Evolutionary conservation across 2,329 filamentous ascomycete species (phyloP), one percentile per base, ranked within the genome.

Genomic region (Ceratocystis papillata): DNA sequence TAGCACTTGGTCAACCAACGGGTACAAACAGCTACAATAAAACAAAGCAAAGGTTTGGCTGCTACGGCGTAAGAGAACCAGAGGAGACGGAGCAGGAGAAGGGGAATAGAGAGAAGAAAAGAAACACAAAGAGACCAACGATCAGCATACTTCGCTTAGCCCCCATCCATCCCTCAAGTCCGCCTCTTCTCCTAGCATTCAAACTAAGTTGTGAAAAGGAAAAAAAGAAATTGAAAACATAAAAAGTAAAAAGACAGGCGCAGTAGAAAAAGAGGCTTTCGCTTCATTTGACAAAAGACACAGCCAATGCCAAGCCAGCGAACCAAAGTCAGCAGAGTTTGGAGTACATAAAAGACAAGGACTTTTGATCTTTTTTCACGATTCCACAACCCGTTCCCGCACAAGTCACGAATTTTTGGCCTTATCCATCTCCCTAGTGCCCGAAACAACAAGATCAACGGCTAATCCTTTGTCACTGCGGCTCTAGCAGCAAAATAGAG

Each of bases 11-110:
- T 33, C 28, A 37, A 59, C 5, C 28, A 25, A 59, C 28, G 33
- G 33, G 53, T 59, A 28, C 53, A 59, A 30, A 59, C 22, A 59
- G 53, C 25, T 59, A 59, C 22, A 59, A n/a, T 22, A 59, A 15
- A 59, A 5, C 28, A 33, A 59, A 6, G 25, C 25, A 59, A 59
- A 59, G 15, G 33, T 37, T 30, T 6, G 12, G 20, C 6, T 53
- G 4, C 48, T 50, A 22, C 46, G 10, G 25, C 48, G 20, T 53
- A 53, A 25, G 48, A 53, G 20, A 25, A 25, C 8, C 20, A 25
- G 48, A 53, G 15, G 3, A 25, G 20, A 53, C 10, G n/a, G 5
- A 12, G 15, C 5, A 15, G 8, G 28, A 8, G 15, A 55, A 55
- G 20, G 12, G 7, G 20, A 55, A 5, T 3, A 30, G 8, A 57